Base-by-base conservation (phyloP, 805 yeast species). In the Lipomyces oligophaga region DNA sequence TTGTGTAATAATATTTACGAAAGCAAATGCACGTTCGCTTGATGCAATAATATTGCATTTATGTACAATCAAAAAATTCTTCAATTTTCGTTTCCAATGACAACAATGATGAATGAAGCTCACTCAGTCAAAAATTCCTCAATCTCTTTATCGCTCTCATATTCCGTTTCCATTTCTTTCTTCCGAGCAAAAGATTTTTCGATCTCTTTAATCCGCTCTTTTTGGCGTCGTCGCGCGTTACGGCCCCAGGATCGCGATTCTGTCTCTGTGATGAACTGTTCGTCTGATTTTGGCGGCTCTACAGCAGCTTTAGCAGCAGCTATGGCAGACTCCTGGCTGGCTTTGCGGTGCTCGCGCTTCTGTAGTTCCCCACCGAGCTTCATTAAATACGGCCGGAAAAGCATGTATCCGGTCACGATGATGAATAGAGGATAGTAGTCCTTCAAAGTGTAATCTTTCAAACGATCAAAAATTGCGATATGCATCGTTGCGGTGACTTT, bases 211-310 rank as follows among this genome's bases (percentile, higher is more conserved):
- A 57, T 41, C 6, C 33, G 43, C n/a, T 45, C 39, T 25, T 55
- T 51, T 41, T 57, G 60, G 11, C 60, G 42, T 38, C 55, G 38
- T 18, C 60, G 49, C 5, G 60, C 60, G 43, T 45, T 42, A 11
- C 54, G 47, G n/a, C 60, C 60, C 60, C 60, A 57, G 11, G 47
- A 47, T 21, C 24, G 20, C 24, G 28, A 20, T 10, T 20, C 25
- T 5, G 28, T 24, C 42, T 55, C 59, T 22, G 40, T 45, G 15
- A 34, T 37, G 27, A 26, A 40, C 15, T 47, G 42, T 28, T 50
- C 56, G 22, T 47, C 57, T 7, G 49, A 49, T 21, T 44, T 40
- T 10, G 48, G 47, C 22, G 40, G 36, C 20, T 28, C 31, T 8
- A 52, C 35, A n/a, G 51, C 59, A 24, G 47, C 22, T 21, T 37